phyloP scores from a whole-genome alignment of 148 eudicot genomes.

The Chenopodium formosanum region DNA sequence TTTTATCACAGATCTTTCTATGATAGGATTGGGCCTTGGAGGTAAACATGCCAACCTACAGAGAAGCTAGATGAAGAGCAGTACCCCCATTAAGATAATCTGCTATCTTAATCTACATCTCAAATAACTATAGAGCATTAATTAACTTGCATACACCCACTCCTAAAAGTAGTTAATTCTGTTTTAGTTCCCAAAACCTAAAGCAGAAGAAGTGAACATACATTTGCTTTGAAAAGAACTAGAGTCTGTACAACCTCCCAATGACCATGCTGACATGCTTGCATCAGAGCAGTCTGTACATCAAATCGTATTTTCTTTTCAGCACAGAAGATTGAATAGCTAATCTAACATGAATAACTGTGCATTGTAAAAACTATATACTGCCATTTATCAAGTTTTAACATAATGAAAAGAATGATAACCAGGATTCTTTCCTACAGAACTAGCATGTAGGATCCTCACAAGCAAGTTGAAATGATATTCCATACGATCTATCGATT shows the following conservation, averaged over 20 bases:
- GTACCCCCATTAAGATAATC: slow-evolving; percentile 94
- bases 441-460: background rate
- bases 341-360: background rate
- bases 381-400: background rate
- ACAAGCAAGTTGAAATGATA: background rate
- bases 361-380: slow-evolving; percentile 9
- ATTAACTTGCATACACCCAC: background rate
- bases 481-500: background rate
- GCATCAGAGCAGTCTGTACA: too few species aligned
- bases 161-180: background rate
- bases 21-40: too few species aligned
- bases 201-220: slow-evolving; percentile 34
- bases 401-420: background rate
- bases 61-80: slow-evolving; percentile 92
- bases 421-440: background rate
- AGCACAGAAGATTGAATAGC: background rate
- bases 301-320: background rate
- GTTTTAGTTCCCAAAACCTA: background rate
- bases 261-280: slow-evolving; percentile 96
- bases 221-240: slow-evolving; percentile 81
- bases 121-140: slow-evolving; percentile 9
- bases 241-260: slow-evolving; percentile 96
- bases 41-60: slow-evolving; percentile 3
- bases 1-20: too few species aligned
- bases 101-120: slow-evolving; percentile 70